Evolutionary conservation across 129 eudicot species (phyloP), one percentile per base, ranked within the genome.

Genomic region (Dittrichia graveolens): DNA sequence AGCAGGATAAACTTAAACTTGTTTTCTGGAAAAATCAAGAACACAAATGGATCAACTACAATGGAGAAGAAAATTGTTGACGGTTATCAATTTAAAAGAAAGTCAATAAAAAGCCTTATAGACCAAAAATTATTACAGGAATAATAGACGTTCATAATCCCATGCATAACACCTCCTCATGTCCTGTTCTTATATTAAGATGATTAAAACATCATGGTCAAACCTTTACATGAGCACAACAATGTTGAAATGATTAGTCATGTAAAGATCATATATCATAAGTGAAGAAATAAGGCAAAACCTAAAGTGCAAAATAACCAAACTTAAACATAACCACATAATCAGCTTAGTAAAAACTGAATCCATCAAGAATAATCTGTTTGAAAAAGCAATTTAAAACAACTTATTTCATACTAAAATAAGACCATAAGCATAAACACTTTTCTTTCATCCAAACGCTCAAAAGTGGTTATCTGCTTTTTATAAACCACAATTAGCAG

Each of bases 1-100:
- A 15, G 40, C 41, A 34, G 55, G 55, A 66, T 65, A 66, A 44
- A 42, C 74, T 12, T 44, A 44, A 31, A 65, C 6, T 3, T 34
- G 24, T 45, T 19, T 74, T 31, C 4, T 2, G 45, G 37, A 18
- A 57, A 41, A 54, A 61, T 49, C 47, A 24, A 40, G 14, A 61
- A 31, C 41, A 48, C 42, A 61, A 57, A 70, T 39, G 58, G 41
- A 71, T 78, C 65, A 70, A 71, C 82, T 78, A 45, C 65, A 69
- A 50, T 14, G 18, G 3, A 62, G 35, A 62, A 65, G 48, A 62
- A 63, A 3, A 42, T 47, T 1, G 35, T 53, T 18, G 8, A 5
- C 1, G 39, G 24, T 77, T 60, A 61, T 77, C 24, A 38, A 37
- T 41, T 61, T n/a, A n/a, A n/a, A n/a, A n/a, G n/a, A n/a, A n/a